Evolutionary conservation across 1,284 basidiomycete genomes (phyloP), one percentile per base, ranked within the genome.

Genomic region (Puccinia triticina): DNA sequence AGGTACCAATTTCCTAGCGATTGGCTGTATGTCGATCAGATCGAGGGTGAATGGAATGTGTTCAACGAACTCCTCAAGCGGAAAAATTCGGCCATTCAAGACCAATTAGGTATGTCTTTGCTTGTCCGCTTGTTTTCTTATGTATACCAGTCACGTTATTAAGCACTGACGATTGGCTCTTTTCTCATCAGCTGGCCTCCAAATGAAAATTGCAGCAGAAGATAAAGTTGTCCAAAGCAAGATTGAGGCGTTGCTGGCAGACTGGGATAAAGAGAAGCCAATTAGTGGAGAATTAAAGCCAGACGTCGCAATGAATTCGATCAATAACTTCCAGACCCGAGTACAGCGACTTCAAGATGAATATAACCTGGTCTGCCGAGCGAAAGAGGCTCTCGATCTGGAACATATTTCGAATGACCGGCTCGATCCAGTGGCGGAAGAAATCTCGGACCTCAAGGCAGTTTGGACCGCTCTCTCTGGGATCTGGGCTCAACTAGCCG

Each of bases 401-500:
- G 96, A 98, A 85, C 90, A 95, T 84, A 92, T 91, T 84, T 92
- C 92, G 74, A 95, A 98, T 86, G 94, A 95, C 83, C 93, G 95
- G 72, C 90, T 99, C 75, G 93, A 94, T 83, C 95, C 96, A 12
- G 92, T 98, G 8, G 93, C 94, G 79, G 97, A 99, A 87, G 97
- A 99, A 88, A 88, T 99, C 78, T 92, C 93, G 82, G 97, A 99
- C 86, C 90, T 99, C 84, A 98, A 98, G 88, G 94, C 94, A 0
- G 97, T 99, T 32, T 99, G 97, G 97, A 98, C 95, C 0, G 97
- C 97, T 10, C 90, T 99, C 53, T 96, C 96, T 0, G 97, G 97
- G 0, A 93, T 98, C 73, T 98, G 96, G 96, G 92, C 90, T 83
- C 95, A 98, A 87, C 92, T 99, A 80, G 90, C 90, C 82, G 96